A percentile compares a stretch with the other conserved stretches of the same genome.
Conservation (phyloP, 441 rosid genomes). For the Eutrema salsugineum region DNA sequence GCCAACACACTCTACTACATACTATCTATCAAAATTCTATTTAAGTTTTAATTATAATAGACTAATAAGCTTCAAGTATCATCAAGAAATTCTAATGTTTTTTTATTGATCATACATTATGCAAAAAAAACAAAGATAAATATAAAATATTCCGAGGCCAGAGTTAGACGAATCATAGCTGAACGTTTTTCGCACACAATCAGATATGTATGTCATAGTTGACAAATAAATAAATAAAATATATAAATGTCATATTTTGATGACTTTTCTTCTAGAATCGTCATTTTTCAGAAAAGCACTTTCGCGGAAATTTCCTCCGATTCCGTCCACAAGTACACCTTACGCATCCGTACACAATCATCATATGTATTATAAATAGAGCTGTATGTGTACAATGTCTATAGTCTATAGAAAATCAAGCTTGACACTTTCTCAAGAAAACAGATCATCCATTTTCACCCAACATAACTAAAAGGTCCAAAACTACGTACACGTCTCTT, state of each 20-base stretch:
- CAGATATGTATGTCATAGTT: neutral
- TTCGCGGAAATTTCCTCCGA: constrained; percentile 18
- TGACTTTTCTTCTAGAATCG: constrained; percentile 18
- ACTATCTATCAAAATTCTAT: neutral
- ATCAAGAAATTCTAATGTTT: neutral
- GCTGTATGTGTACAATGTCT: neutral
- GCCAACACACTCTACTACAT: neutral
- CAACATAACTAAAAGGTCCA: constrained; percentile 8
- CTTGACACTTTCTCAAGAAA: neutral
- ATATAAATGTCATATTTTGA: constrained; percentile 5
- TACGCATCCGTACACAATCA: neutral
- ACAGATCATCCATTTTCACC: neutral
- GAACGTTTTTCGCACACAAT: neutral
- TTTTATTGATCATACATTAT: neutral
- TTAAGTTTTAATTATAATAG: neutral
- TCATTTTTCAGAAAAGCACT: neutral
- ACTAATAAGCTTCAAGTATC: neutral
- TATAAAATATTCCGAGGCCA: neutral
- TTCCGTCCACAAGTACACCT: constrained; percentile 11
- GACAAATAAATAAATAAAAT: neutral
- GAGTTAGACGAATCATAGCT: neutral
- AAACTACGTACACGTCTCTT: neutral
- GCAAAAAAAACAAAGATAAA: neutral
- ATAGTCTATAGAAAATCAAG: constrained; percentile 9
- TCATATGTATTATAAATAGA: neutral